phyloP scores from a whole-genome alignment of 208 protist species.

The Leishmania turanica region DNA sequence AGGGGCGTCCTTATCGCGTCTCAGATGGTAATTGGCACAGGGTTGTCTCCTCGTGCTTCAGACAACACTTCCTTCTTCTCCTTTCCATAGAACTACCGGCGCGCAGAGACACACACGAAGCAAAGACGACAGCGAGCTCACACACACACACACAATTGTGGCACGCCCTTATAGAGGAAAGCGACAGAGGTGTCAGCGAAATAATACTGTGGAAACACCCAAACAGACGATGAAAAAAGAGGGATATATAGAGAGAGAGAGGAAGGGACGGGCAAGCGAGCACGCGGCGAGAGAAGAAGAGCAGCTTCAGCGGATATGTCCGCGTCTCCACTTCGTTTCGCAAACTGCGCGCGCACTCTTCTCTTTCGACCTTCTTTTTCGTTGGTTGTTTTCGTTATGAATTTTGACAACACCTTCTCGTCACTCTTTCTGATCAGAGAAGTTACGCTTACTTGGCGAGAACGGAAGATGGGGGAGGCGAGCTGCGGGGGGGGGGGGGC shows the following conservation, averaged over 20 bases:
- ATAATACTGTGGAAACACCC: neutral
- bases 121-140: neutral
- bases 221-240: neutral
- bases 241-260: no score
- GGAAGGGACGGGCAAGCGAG: neutral
- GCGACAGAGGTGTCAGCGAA: neutral
- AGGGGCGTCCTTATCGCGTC: neutral
- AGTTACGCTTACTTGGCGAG: neutral
- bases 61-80: neutral
- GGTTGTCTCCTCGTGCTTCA: neutral
- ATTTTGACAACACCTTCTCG: neutral
- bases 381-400: neutral
- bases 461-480: neutral
- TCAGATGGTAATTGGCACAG: neutral
- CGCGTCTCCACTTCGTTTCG: neutral
- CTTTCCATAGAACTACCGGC: neutral
- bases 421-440: neutral
- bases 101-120: neutral
- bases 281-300: constrained; percentile 2
- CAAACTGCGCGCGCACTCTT: neutral
- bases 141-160: neutral
- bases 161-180: neutral
- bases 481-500: neutral
- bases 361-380: neutral
- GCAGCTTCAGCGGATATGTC: neutral